Percentiles rank a stretch among this genome's conserved stretches.
phyloP scores from a whole-genome alignment of 306 rosid genomes.

The Pyrus bretschneideri region DNA sequence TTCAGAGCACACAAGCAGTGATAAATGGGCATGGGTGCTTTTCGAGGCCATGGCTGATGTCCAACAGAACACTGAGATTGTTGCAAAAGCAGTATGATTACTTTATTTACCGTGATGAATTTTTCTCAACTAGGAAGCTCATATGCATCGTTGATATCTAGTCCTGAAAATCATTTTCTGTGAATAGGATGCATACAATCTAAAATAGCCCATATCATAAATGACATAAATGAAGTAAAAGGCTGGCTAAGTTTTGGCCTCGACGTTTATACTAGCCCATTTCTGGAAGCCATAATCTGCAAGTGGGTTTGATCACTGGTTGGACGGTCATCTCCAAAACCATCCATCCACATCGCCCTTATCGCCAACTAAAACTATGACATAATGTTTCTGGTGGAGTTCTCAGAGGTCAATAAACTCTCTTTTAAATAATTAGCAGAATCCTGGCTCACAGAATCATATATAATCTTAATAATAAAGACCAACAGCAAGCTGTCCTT shows the following conservation, averaged over 20 bases:
- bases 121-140: constrained; percentile 1
- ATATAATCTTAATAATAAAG: not conserved
- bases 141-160: not conserved
- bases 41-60: constrained; percentile 61
- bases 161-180: not conserved
- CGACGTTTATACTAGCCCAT: not conserved
- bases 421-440: not conserved
- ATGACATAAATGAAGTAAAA: not conserved
- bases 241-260: not conserved
- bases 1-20: constrained; percentile 48
- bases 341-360: not conserved
- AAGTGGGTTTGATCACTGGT: not conserved
- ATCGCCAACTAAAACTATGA: not conserved
- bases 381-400: not conserved
- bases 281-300: not conserved
- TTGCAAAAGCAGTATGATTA: constrained; percentile 82
- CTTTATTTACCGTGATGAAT: not conserved
- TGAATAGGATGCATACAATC: not conserved
- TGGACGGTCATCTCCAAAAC: not conserved
- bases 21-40: constrained; percentile 99
- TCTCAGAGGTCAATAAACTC: not conserved
- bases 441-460: not conserved
- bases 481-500: not conserved
- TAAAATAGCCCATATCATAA: not conserved
- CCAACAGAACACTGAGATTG: constrained; percentile 49